Percentiles rank a stretch among this genome's conserved stretches.
phyloP scores from a whole-genome alignment of 345 rosid species.

The Syzygium jambos region DNA sequence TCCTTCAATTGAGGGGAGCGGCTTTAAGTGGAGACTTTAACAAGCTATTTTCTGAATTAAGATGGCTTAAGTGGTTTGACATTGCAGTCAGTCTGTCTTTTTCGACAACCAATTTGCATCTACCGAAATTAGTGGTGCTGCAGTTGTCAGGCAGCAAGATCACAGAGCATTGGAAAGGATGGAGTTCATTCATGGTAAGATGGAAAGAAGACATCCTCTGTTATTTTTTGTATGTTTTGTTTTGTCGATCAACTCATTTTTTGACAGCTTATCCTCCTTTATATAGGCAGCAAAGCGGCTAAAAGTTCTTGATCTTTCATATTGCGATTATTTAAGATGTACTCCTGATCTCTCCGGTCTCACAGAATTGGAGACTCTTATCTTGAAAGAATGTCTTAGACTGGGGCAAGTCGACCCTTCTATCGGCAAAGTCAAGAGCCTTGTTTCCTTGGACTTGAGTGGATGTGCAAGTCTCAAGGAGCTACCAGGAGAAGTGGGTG shows the following conservation, averaged over 20 bases:
- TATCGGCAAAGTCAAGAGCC: no score
- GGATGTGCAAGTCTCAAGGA: no score
- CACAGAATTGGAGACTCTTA: not conserved
- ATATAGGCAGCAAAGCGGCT: not conserved
- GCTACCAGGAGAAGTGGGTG: no score
- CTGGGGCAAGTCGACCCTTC: no score
- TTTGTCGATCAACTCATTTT: not conserved
- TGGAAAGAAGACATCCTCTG: rapidly evolving
- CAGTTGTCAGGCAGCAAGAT: not conserved
- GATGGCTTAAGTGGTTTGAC: rapidly evolving
- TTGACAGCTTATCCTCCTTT: not conserved
- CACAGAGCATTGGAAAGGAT: no score
- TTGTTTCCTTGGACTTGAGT: no score
- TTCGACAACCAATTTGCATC: not conserved
- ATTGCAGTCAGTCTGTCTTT: not conserved
- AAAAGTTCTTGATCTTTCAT: not conserved
- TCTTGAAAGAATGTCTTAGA: no score
- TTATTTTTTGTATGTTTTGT: not conserved
- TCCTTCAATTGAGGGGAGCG: not conserved
- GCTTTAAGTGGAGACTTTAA: not conserved
- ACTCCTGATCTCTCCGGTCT: not conserved
- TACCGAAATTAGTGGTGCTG: not conserved
- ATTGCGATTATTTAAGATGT: rapidly evolving
- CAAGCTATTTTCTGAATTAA: rapidly evolving
- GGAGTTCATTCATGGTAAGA: no score